Conservation (phyloP, 78 protist species). For the Emiliania huxleyi region DNA sequence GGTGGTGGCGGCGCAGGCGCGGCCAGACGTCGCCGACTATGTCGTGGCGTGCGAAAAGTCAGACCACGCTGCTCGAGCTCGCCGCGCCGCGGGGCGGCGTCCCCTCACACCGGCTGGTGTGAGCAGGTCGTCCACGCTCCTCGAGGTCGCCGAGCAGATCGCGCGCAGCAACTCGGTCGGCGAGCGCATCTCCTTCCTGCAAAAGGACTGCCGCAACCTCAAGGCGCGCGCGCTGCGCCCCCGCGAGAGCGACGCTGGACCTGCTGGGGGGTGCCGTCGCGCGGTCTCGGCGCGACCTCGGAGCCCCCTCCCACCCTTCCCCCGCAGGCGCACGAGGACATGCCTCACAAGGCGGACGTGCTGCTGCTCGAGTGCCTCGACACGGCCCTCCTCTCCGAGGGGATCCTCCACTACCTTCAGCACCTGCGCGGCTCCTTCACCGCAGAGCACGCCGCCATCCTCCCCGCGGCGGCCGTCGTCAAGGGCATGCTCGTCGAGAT, state of each 20-base stretch:
- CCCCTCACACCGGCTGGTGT: no score
- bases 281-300: no score
- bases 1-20: neutral
- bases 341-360: neutral
- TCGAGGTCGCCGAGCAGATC: neutral
- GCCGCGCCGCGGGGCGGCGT: no score
- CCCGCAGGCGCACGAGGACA: neutral
- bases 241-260: no score
- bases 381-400: neutral
- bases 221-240: neutral
- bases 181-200: neutral
- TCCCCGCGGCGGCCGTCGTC: slow-evolving; percentile 2
- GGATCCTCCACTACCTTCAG: slow-evolving; percentile 12
- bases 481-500: slow-evolving; percentile 19
- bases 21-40: neutral
- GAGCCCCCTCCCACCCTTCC: no score
- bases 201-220: neutral
- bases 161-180: neutral
- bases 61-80: neutral
- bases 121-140: neutral
- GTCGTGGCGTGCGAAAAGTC: slow-evolving; percentile 11
- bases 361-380: slow-evolving; percentile 19
- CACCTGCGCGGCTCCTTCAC: neutral
- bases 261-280: no score
- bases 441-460: neutral